Base-by-base conservation (phyloP, 2,329 filamentous ascomycete genomes). In the Clathrospora elynae region DNA sequence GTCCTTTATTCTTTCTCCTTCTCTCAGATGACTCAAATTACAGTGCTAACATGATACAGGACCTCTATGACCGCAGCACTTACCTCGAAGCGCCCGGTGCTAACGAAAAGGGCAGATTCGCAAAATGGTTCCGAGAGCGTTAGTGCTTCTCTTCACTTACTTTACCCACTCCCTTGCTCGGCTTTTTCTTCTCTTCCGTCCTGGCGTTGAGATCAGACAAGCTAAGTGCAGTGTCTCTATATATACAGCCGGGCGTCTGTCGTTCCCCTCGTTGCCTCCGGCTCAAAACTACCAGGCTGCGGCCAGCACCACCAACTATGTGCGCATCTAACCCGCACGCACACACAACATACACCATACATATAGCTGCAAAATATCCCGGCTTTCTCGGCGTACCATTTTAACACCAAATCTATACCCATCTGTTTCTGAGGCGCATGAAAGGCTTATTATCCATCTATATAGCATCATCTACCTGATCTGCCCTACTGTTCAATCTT, bases 51-150 rank as follows among this genome's bases (percentile, higher is more conserved):
- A 20, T 17, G 6, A 8, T 4, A 3, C 49, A 84, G 81, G 79
- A 81, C 44, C 71, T 84, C 23, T 83, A 81, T 63, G 76, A 79
- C 31, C 78, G 80, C 50, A 84, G 80, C 58, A 71, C 78, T 42
- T 74, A 78, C 41, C 69, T 82, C 40, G 74, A 76, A 52, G 71
- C 73, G 14, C 59, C 70, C 37, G 77, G 78, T 59, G 76, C 76
- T 18, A 73, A 77, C 49, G 62, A 68, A 55, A 56, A 70, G 48
- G 58, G 59, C 47, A 61, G 71, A 42, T 70, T 76, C 42, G 70
- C 74, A 42, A 71, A 71, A 50, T 75, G 74, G 68, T 75, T 76
- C 57, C 70, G 64, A 57, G 63, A 75, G 62, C 71, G 74, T 68
- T 73, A 67, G 69, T 69, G 50, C 52, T 52, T 41, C 44, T 46